phyloP scores from a whole-genome alignment of 2,329 filamentous ascomycete species.

The Didymella exigua region DNA sequence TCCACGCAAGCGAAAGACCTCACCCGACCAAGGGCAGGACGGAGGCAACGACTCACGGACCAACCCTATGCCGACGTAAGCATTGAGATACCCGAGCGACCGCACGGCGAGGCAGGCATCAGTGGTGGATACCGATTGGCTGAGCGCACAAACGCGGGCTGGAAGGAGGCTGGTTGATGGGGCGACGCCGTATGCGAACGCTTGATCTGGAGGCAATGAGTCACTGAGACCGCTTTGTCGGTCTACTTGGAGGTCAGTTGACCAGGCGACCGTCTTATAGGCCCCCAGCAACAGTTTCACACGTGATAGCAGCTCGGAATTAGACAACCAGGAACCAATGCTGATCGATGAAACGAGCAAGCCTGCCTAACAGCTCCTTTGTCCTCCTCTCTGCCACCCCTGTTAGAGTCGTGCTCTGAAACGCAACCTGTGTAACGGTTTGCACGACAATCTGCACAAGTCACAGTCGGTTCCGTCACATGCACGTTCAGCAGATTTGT shows the following conservation, averaged over 20 bases:
- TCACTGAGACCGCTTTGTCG: conserved; percentile 2
- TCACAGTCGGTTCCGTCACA: background rate
- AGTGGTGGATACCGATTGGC: conserved; percentile 1
- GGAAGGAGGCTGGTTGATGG: conserved; percentile 7
- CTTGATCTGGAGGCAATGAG: conserved; percentile 8
- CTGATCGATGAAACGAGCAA: background rate
- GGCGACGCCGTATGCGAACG: conserved; percentile 10
- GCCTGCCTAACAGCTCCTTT: background rate
- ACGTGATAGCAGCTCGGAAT: background rate
- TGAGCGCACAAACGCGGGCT: background rate
- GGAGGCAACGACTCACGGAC: conserved; percentile 1
- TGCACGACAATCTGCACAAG: background rate
- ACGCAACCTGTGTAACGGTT: background rate
- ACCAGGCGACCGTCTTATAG: conserved; percentile 5
- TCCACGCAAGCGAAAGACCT: conserved; percentile 13
- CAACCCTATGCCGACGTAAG: background rate
- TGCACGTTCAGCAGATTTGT: background rate
- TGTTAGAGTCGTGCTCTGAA: background rate
- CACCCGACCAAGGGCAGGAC: conserved; percentile 1
- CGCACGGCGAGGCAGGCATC: conserved; percentile 1
- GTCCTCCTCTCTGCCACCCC: background rate
- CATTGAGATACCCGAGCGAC: conserved; percentile 33
- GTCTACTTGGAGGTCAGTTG: conserved; percentile 2
- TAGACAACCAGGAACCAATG: background rate
- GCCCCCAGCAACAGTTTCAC: background rate